Conservation (phyloP, 176 grass and related monocot species). For the Poa pratensis region DNA sequence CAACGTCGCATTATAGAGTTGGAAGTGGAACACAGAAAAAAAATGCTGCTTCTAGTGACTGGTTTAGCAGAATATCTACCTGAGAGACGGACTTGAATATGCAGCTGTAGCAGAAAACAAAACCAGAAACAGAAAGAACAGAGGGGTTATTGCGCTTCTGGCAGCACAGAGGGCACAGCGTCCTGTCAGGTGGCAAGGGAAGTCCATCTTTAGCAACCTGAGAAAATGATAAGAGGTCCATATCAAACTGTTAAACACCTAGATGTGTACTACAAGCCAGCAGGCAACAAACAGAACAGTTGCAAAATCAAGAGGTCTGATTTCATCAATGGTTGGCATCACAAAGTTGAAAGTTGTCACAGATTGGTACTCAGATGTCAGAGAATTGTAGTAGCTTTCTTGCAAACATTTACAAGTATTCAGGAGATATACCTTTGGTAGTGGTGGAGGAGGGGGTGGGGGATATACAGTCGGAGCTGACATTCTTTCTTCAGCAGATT, state of each 20-base stretch:
- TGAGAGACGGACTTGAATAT: conserved; percentile 95
- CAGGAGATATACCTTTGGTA: conserved; percentile 61
- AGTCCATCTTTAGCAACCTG: conserved; percentile 90
- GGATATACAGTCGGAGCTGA: conserved; percentile 96
- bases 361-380: not conserved
- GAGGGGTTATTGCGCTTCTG: conserved; percentile 91
- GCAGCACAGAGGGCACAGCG: conserved; percentile 80
- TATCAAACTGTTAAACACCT: conserved; percentile 26
- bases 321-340: not conserved
- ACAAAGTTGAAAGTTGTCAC: not conserved
- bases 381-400: not conserved
- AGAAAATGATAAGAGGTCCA: conserved; percentile 14
- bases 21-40: not conserved
- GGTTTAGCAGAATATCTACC: conserved; percentile 53
- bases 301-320: conserved; percentile 7
- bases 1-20: conserved; percentile 7
- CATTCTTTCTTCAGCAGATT: conserved; percentile 99
- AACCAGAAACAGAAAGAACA: conserved; percentile 93
- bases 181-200: conserved; percentile 68
- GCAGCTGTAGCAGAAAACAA: conserved; percentile 98
- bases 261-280: conserved; percentile 8
- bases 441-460: conserved; percentile 81
- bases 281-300: conserved; percentile 19
- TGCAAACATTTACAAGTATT: not conserved
- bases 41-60: not conserved